A percentile compares a stretch with the other conserved stretches of the same genome.
phyloP scores from a whole-genome alignment of 257 asterid genomes.

The Solanum arcanum region DNA sequence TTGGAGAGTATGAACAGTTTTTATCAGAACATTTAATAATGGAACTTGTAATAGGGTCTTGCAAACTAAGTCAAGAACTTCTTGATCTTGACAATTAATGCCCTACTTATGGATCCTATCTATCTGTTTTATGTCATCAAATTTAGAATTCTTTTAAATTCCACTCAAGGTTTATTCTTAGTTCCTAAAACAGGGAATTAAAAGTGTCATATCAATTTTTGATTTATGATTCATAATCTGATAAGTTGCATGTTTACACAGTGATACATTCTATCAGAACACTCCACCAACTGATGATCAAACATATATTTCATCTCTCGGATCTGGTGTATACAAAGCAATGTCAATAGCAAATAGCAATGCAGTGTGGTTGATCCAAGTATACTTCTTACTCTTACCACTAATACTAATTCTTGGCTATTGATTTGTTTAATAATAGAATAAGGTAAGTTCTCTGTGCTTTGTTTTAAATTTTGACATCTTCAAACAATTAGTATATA shows the following conservation, averaged over 20 bases:
- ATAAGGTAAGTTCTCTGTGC: not conserved
- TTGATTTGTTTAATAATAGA: not conserved
- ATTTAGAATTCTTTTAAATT: not conserved
- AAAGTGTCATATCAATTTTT: not conserved
- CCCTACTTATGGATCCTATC: not conserved
- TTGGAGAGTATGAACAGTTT: not conserved
- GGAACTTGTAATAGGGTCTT: not conserved
- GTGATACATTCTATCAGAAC: conserved; percentile 93
- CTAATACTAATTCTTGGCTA: not conserved
- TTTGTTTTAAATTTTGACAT: not conserved
- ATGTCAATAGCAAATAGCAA: conserved; percentile 74
- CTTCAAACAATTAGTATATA: not conserved
- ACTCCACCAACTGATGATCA: conserved; percentile 87
- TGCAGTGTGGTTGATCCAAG: conserved; percentile 99
- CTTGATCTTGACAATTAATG: not conserved
- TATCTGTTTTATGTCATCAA: not conserved
- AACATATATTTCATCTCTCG: conserved; percentile 68
- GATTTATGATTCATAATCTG: not conserved
- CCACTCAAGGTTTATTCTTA: not conserved
- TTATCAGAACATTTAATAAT: not conserved
- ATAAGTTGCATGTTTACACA: conserved; percentile 19
- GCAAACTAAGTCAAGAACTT: not conserved
- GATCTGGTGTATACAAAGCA: conserved; percentile 79
- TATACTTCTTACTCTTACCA: conserved; percentile 17
- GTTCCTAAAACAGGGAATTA: not conserved